Base-by-base conservation (phyloP, 495 filamentous ascomycete genomes). In the Penicillium flavigenum region DNA sequence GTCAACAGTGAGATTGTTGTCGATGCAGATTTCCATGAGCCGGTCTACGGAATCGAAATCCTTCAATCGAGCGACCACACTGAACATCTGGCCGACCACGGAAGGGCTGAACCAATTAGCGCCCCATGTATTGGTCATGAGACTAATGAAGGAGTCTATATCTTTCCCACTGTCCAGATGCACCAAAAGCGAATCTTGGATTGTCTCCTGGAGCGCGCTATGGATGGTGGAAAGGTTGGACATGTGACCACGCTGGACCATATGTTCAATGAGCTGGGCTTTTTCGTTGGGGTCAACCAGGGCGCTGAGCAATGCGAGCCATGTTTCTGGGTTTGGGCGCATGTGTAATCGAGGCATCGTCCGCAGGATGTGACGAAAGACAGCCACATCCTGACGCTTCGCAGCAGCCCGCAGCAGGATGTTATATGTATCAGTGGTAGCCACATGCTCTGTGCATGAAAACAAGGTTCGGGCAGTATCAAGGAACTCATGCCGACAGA, bases 371-470 rank as follows among this genome's bases (percentile, higher is more conserved):
- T 51, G 36, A 10, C 60, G 62, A 38, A 80, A 81, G 4, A 54
- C 58, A 4, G 31, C 51, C 20, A 73, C 47, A 60, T 81, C 67
- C 51, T 73, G 74, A 32, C 61, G 66, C 34, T 51, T 55, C 34
- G 77, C 77, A 34, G 70, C 60, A 16, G 59, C 61, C 41, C 65
- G 61, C 32, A 82, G 58, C 19, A 81, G 56, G 24, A 81, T 71
- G 34, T 81, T 81, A 53, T 69, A 79, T 10, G 76, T 76, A 12
- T 76, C 71, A 10, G 67, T 59, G 5, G 75, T 75, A 22, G 69
- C 64, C 22, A 81, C 61, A 54, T 72, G 63, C 46, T 75, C 68
- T 48, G 68, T 65, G 22, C 34, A 49, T 17, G 47, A 43, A 38
- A 76, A 71, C 4, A 82, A 58, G 1, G 32, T 11, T 22, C 67